These are phyloP conservation scores for Lactuca saligna DNA, from an alignment of 129 eudicot species.

Conservation along the genomic window DNA sequence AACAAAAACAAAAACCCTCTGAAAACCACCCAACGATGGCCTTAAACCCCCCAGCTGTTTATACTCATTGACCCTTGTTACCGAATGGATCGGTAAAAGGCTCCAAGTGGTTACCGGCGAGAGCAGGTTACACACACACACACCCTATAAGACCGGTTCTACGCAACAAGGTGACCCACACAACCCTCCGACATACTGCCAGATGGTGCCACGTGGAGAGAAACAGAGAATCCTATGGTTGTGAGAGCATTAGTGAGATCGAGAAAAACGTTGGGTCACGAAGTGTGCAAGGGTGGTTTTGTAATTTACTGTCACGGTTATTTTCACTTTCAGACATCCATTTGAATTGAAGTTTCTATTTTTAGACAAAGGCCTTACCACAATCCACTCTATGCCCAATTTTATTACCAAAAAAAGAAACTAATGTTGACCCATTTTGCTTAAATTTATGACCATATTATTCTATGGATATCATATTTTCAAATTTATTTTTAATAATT, in stretches of 20 bases:
- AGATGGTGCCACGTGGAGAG: conserved; percentile 52
- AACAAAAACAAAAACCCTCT: conserved; percentile 67
- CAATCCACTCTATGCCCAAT: conserved; percentile 23
- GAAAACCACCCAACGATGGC: conserved; percentile 52
- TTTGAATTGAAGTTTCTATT: conserved; percentile 22
- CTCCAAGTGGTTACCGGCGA: conserved; percentile 36
- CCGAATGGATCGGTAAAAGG: conserved; percentile 59
- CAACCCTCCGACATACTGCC: conserved; percentile 28
- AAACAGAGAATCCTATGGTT: conserved; percentile 40
- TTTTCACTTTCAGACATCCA: conserved; percentile 8
- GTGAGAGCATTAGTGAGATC: conserved; percentile 36
- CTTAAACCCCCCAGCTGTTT: conserved; percentile 82
- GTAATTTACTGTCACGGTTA: background rate
- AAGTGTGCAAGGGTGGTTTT: conserved; percentile 29
- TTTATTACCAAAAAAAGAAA: conserved; percentile 16
- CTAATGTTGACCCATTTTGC: conserved; percentile 37
- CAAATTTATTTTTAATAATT: background rate
- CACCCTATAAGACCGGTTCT: conserved; percentile 76
- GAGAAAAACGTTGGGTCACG: conserved; percentile 85
- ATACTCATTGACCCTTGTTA: conserved; percentile 55
- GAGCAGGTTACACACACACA: conserved; percentile 41
- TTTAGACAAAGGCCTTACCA: conserved; percentile 20
- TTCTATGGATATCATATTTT: conserved; percentile 37
- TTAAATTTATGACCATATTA: conserved; percentile 43
- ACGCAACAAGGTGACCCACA: conserved; percentile 48